These are phyloP conservation scores for Hanseniaspora valbyensis DNA, from an alignment of 805 yeast genomes.

Conservation along the genomic window DNA sequence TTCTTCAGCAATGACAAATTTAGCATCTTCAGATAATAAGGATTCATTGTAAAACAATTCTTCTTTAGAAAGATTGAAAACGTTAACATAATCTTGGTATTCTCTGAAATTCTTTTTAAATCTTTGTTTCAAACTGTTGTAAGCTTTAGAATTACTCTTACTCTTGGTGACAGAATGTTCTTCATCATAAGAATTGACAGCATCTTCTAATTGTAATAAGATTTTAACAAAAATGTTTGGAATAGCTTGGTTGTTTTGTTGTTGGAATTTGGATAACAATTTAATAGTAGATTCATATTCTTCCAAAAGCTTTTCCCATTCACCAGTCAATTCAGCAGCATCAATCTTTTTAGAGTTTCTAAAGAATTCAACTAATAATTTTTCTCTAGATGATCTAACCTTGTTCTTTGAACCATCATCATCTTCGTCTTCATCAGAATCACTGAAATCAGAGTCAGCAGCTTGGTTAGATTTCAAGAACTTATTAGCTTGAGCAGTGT, in stretches of 20 bases:
- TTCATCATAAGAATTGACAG: slow-evolving; percentile 43
- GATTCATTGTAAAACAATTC: slow-evolving; percentile 50
- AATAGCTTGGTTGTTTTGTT: slow-evolving; percentile 54
- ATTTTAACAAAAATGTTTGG: slow-evolving; percentile 64
- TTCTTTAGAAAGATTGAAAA: slow-evolving; percentile 51
- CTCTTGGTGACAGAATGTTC: slow-evolving; percentile 54
- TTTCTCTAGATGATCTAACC: slow-evolving; percentile 88
- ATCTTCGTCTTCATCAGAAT: slow-evolving; percentile 36
- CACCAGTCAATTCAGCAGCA: slow-evolving; percentile 54
- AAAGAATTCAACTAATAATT: slow-evolving; percentile 77
- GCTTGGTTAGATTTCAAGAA: slow-evolving; percentile 26
- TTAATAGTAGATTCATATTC: slow-evolving; percentile 74
- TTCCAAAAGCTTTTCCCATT: slow-evolving; percentile 64
- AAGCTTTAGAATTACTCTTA: slow-evolving; percentile 78
- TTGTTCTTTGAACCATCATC: slow-evolving; percentile 62
- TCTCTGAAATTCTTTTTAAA: slow-evolving; percentile 70
- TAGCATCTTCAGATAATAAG: slow-evolving; percentile 24
- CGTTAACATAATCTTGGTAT: slow-evolving; percentile 45
- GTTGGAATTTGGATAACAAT: slow-evolving; percentile 53
- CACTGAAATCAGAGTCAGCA: slow-evolving; percentile 23
- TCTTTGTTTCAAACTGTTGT: slow-evolving; percentile 79
- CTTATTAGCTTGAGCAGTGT: slow-evolving; percentile 23
- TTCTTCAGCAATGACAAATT: slow-evolving; percentile 25
- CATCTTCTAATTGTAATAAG: slow-evolving; percentile 61
- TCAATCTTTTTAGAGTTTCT: slow-evolving; percentile 55